Conservation (phyloP, 2,329 filamentous ascomycete genomes). For the Xylaria sp. region DNA sequence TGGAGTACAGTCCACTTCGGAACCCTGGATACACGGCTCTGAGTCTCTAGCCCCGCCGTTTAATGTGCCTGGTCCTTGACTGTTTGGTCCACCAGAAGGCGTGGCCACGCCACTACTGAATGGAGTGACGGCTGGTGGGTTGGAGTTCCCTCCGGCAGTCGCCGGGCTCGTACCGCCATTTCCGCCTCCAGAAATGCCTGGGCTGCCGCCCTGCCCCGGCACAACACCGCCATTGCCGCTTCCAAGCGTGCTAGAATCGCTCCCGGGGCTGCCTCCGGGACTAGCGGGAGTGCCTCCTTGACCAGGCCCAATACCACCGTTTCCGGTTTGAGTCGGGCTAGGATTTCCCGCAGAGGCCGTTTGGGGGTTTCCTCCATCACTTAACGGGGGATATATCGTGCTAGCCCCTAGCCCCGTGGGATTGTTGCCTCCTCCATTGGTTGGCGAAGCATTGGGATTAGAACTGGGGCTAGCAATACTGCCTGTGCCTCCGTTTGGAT, state of each 20-base stretch:
- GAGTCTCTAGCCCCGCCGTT: constrained; percentile 7
- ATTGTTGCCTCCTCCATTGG: not conserved
- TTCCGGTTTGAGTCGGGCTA: not conserved
- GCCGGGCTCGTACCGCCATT: constrained; percentile 6
- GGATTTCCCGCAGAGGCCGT: not conserved
- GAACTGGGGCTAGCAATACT: not conserved
- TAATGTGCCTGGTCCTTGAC: constrained; percentile 10
- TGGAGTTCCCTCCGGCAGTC: constrained; percentile 5
- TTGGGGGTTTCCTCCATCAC: not conserved
- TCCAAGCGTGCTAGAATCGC: constrained; percentile 3
- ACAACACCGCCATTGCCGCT: constrained; percentile 6
- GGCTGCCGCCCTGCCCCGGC: constrained; percentile 6
- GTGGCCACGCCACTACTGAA: constrained; percentile 4
- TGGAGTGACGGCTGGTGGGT: not conserved
- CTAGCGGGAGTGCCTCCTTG: constrained; percentile 10
- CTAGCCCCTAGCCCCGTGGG: not conserved
- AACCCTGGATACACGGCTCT: constrained; percentile 14
- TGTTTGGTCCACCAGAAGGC: constrained; percentile 6
- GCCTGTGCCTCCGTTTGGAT: constrained; percentile 1
- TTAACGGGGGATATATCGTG: not conserved
- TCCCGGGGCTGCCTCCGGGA: constrained; percentile 12
- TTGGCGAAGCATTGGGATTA: constrained; percentile 4
- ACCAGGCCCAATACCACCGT: constrained; percentile 1
- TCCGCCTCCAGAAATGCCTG: constrained; percentile 2
- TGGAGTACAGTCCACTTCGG: constrained; percentile 15